Percentiles rank a stretch among this genome's conserved stretches.
Evolutionary conservation across 768 basidiomycete genomes (phyloP).

Genomic region (Amanita pallidorosea): DNA sequence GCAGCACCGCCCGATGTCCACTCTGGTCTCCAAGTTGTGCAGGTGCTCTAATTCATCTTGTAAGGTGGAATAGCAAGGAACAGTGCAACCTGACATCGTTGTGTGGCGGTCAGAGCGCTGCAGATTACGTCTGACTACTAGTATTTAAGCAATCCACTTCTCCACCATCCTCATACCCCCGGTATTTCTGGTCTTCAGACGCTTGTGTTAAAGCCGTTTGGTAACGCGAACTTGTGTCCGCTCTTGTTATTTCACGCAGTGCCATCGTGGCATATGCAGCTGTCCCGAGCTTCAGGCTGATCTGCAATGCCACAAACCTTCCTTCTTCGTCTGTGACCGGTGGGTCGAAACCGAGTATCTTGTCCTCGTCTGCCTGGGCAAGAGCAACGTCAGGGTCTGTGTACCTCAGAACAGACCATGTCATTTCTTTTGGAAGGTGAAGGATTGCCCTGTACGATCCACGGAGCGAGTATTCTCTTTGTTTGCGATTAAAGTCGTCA

Average conservation of each 20-base stretch:
- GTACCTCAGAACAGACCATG: constrained; percentile 78
- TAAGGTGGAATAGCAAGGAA: neutral
- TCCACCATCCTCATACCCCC: constrained; percentile 32
- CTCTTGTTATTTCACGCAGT: constrained; percentile 87
- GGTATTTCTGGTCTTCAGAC: constrained; percentile 77
- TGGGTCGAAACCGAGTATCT: constrained; percentile 69
- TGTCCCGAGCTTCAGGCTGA: constrained; percentile 76
- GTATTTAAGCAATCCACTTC: constrained; percentile 9
- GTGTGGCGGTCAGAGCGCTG: neutral
- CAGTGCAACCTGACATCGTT: neutral
- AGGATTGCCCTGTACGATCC: constrained; percentile 93
- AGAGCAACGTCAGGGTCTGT: constrained; percentile 90
- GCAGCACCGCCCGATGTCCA: neutral
- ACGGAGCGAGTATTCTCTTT: constrained; percentile 88
- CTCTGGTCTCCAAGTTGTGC: neutral
- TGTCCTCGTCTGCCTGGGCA: constrained; percentile 93
- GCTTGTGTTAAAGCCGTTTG: constrained; percentile 70
- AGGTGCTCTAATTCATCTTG: neutral
- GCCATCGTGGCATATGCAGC: constrained; percentile 99
- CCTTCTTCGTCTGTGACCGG: constrained; percentile 61
- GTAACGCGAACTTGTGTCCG: constrained; percentile 87
- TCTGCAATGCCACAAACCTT: constrained; percentile 80
- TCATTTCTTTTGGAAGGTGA: constrained; percentile 71
- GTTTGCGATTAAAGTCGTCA: constrained; percentile 79
- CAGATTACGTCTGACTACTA: neutral